Conservation (phyloP, 2,329 filamentous ascomycete genomes). For the Pseudogymnoascus sp. region DNA sequence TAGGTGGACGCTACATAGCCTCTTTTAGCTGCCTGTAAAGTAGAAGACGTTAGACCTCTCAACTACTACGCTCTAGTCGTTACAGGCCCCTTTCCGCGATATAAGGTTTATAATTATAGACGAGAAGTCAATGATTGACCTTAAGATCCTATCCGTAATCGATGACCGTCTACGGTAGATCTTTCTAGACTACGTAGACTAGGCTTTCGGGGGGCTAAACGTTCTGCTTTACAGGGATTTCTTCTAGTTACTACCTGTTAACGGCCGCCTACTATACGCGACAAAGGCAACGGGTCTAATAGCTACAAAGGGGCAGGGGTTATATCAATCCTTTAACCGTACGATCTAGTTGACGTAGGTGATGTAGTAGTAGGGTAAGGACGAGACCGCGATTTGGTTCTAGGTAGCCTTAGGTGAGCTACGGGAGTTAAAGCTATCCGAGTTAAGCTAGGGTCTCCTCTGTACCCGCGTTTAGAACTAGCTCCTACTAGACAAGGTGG, state of each 20-base stretch:
- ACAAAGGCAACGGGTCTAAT: background rate
- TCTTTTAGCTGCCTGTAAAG: slow-evolving; percentile 11
- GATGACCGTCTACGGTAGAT: slow-evolving; percentile 7
- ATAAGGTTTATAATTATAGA: slow-evolving; percentile 10
- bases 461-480: slow-evolving; percentile 8
- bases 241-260: slow-evolving; percentile 12
- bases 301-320: slow-evolving; percentile 2
- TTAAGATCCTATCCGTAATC: slow-evolving; percentile 9
- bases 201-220: slow-evolving; percentile 10
- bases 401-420: slow-evolving; percentile 6
- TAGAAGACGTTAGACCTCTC: slow-evolving; percentile 3
- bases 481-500: slow-evolving; percentile 2
- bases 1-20: background rate
- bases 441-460: slow-evolving; percentile 9
- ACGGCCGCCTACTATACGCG: background rate
- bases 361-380: slow-evolving; percentile 12
- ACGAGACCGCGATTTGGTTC: slow-evolving; percentile 9
- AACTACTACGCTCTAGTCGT: slow-evolving; percentile 6
- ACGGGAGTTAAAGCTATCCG: background rate
- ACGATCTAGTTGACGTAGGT: slow-evolving; percentile 1
- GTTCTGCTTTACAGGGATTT: slow-evolving; percentile 12
- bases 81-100: background rate
- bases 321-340: slow-evolving; percentile 7
- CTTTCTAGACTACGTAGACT: background rate
- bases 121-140: slow-evolving; percentile 10